Percentiles rank a stretch among this genome's conserved stretches.
These are phyloP conservation scores for Anacardium occidentale DNA, from an alignment of 345 rosid genomes.

Conservation along the genomic window DNA sequence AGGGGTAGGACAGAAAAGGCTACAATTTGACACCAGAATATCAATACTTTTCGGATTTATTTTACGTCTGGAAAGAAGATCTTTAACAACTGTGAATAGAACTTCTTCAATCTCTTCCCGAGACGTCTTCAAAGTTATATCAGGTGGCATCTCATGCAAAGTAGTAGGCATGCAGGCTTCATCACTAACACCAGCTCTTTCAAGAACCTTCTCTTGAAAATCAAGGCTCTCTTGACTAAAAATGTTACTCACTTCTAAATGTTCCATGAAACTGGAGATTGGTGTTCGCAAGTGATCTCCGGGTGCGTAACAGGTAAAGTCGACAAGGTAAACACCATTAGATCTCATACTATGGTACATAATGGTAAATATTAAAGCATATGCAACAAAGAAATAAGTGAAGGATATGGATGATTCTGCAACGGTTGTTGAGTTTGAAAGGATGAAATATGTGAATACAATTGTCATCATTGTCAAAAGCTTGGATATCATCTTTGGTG, in stretches of 20 bases:
- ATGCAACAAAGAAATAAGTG: constrained; percentile 19
- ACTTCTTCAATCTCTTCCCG: constrained; percentile 46
- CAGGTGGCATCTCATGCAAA: constrained; percentile 44
- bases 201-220: constrained; percentile 45
- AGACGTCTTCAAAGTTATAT: constrained; percentile 25
- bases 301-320: constrained; percentile 54
- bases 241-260: constrained; percentile 15
- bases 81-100: constrained; percentile 42
- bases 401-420: constrained; percentile 15
- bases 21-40: constrained; percentile 65
- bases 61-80: constrained; percentile 48
- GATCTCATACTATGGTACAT: constrained; percentile 29
- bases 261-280: constrained; percentile 39
- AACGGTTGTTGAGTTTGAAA: constrained; percentile 17
- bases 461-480: constrained; percentile 14
- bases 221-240: constrained; percentile 38
- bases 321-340: constrained; percentile 48
- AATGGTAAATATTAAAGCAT: constrained; percentile 19
- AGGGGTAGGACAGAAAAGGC: constrained; percentile 69
- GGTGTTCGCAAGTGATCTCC: constrained; percentile 41
- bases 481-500: neutral
- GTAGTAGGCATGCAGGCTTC: constrained; percentile 45
- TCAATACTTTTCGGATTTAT: constrained; percentile 54
- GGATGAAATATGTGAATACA: constrained; percentile 25
- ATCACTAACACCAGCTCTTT: constrained; percentile 60